Percentiles rank a stretch among this genome's conserved stretches.
phyloP scores from a whole-genome alignment of 1,284 basidiomycete genomes.

The Moesziomyces aphidis region DNA sequence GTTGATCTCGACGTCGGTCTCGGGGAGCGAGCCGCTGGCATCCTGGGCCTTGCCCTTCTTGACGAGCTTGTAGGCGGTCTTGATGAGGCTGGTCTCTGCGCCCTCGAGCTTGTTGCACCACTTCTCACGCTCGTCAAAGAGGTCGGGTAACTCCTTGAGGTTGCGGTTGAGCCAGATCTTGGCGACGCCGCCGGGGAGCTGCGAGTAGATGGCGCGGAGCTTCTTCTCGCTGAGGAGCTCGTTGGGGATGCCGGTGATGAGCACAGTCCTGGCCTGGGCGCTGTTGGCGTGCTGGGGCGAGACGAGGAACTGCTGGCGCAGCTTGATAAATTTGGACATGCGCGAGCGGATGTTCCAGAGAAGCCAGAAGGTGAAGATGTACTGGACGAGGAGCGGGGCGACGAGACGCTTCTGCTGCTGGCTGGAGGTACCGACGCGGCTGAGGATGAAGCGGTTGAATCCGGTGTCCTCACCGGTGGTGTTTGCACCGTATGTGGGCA shows the following conservation, averaged over 20 bases:
- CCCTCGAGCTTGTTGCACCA: constrained; percentile 84
- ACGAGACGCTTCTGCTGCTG: constrained; percentile 59
- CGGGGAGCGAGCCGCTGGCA: constrained; percentile 31
- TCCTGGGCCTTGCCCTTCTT: constrained; percentile 66
- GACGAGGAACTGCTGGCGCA: constrained; percentile 86
- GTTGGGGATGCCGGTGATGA: constrained; percentile 88
- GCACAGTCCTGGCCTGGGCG: constrained; percentile 86
- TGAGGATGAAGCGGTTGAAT: constrained; percentile 82
- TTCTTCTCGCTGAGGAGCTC: constrained; percentile 77
- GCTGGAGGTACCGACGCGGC: constrained; percentile 72
- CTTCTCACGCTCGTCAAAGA: constrained; percentile 81
- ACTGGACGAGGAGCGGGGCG: constrained; percentile 60
- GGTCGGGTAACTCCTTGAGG: constrained; percentile 83
- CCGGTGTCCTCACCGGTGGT: constrained; percentile 71
- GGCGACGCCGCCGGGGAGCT: constrained; percentile 84
- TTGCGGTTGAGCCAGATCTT: constrained; percentile 90
- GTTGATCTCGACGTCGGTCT: constrained; percentile 51
- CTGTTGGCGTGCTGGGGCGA: constrained; percentile 78
- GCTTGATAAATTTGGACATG: constrained; percentile 81
- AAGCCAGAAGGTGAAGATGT: constrained; percentile 74
- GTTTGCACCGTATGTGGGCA: constrained; percentile 73
- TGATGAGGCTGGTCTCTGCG: constrained; percentile 81
- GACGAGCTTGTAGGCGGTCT: constrained; percentile 76
- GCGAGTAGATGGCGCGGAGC: constrained; percentile 77
- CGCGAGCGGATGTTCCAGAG: constrained; percentile 83